These are phyloP conservation scores for Canariomyces notabilis DNA, from an alignment of 2,329 filamentous ascomycete genomes.

Conservation along the genomic window DNA sequence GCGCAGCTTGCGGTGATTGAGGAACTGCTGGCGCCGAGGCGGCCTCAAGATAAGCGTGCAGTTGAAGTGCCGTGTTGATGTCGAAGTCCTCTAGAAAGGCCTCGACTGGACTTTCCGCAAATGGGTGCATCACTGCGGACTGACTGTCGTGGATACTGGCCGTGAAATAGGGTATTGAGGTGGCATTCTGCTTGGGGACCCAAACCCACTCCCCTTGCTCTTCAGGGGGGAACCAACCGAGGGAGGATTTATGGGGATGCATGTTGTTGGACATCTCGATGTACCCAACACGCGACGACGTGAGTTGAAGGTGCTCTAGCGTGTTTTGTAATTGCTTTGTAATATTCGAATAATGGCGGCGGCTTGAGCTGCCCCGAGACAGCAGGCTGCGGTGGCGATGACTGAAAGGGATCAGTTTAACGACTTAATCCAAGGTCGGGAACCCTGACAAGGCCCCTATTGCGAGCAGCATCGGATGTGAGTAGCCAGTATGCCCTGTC, in stretches of 20 bases:
- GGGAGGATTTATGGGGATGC: not conserved
- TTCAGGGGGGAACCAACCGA: not conserved
- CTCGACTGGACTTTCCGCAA: constrained; percentile 5
- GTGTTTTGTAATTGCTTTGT: not conserved
- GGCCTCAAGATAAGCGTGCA: not conserved
- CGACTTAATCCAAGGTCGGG: constrained; percentile 19
- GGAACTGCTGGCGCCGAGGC: not conserved
- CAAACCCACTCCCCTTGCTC: constrained; percentile 15
- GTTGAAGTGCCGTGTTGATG: not conserved
- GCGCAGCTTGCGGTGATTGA: not conserved
- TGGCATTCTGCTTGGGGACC: not conserved
- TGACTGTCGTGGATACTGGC: constrained; percentile 1
- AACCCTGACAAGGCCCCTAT: not conserved
- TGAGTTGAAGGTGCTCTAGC: constrained; percentile 8
- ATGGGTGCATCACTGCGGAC: not conserved
- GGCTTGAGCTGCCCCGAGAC: constrained; percentile 1
- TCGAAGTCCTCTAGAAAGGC: constrained; percentile 9
- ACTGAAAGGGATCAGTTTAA: constrained; percentile 15
- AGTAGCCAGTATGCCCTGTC: not conserved
- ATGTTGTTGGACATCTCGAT: constrained; percentile 3
- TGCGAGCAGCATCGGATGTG: not conserved
- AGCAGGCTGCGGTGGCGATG: constrained; percentile 4
- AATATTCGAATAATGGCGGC: not conserved
- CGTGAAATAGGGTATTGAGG: not conserved
- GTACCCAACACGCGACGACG: constrained; percentile 4